phyloP scores from a whole-genome alignment of 345 rosid species.

The Abelmoschus esculentus region DNA sequence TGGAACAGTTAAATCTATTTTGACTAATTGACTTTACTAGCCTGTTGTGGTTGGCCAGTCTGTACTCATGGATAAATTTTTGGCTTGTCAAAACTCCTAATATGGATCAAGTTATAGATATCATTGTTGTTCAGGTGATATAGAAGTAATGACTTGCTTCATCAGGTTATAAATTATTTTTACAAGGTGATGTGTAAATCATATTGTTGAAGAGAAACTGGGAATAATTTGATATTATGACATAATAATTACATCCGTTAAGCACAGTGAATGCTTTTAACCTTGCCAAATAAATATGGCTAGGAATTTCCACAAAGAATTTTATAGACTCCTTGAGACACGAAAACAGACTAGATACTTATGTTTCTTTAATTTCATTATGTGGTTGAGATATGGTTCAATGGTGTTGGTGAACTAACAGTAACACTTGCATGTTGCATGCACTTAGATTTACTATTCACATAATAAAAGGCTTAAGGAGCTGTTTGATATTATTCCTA shows the following conservation, averaged over 20 bases:
- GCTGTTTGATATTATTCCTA: conserved; percentile 58
- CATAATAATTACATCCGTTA: neutral
- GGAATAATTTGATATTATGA: neutral
- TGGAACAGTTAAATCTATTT: neutral
- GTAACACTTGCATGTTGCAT: neutral
- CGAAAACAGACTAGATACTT: neutral
- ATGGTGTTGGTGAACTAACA: neutral
- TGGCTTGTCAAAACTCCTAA: neutral
- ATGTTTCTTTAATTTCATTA: neutral
- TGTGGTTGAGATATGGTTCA: neutral
- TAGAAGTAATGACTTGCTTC: neutral
- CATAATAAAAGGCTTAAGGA: conserved; percentile 88
- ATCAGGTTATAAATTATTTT: neutral
- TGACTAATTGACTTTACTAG: conserved; percentile 1
- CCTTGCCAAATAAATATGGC: neutral
- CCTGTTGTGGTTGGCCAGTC: neutral
- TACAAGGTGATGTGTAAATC: neutral
- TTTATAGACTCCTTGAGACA: neutral
- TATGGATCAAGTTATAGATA: neutral
- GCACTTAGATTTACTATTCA: neutral
- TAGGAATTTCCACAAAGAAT: neutral
- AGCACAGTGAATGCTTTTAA: neutral
- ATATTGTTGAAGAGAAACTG: conserved; percentile 5
- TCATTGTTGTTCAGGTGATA: neutral
- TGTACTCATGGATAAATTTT: neutral